phyloP scores from a whole-genome alignment of 108 stramenopile species.

The Skeletonema marinoi region DNA sequence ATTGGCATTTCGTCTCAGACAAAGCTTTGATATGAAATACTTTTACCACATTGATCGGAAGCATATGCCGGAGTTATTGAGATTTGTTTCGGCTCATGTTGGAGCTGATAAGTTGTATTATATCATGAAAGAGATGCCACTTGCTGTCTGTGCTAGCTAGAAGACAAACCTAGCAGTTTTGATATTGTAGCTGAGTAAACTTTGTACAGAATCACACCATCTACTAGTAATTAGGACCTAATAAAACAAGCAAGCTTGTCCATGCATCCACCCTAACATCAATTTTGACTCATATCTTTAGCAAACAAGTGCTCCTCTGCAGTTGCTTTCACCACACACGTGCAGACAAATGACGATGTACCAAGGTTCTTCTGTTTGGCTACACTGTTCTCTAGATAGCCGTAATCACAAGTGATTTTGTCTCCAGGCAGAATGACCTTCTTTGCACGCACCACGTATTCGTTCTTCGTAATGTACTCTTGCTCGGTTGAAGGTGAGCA shows the following conservation, averaged over 20 bases:
- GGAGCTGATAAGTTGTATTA: constrained; percentile 2
- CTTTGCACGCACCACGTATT: constrained; percentile 26
- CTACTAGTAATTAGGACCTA: neutral
- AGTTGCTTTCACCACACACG: neutral
- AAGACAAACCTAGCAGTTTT: neutral
- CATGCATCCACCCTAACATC: neutral
- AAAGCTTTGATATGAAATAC: constrained; percentile 1
- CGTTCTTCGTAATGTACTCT: constrained; percentile 16
- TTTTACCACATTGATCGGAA: neutral
- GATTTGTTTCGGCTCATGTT: constrained; percentile 1
- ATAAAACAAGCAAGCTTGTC: neutral
- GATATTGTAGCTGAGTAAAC: neutral
- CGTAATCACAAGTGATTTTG: constrained; percentile 38
- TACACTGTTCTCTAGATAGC: constrained; percentile 7
- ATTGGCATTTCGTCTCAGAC: neutral
- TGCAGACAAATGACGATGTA: neutral
- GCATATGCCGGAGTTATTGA: neutral
- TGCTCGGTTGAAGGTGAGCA: constrained; percentile 26
- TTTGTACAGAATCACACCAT: neutral
- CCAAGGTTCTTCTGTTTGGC: neutral
- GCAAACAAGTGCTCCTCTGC: neutral
- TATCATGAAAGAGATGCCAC: neutral
- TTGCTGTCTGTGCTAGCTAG: constrained; percentile 6
- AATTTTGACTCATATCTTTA: neutral
- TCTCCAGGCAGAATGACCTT: constrained; percentile 25